Evolutionary conservation across 2,329 filamentous ascomycete genomes (phyloP), one percentile per base, ranked within the genome.

Genomic region (Neocucurbitaria cava): DNA sequence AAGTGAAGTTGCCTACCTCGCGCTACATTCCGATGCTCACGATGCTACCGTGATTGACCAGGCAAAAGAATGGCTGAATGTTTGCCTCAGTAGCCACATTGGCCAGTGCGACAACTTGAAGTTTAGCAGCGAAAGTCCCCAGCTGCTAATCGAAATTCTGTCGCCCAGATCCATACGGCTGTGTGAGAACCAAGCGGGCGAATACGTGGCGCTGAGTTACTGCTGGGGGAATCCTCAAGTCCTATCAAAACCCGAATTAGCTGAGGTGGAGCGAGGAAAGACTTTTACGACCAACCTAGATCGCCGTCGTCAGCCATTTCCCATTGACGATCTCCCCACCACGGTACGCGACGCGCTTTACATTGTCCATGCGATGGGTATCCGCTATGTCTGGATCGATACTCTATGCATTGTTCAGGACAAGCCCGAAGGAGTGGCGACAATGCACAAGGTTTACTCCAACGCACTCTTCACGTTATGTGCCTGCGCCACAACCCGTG

Each of bases 311-410:
- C 15, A 42, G 23, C 23, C 38, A 15, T 54, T 54, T 28, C 20
- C 33, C 15, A 54, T 54, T 5, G 18, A 23, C 7, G 38, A 35
- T 18, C 40, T 54, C 24, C 52, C 52, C 20, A 46, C 39, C 8
- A 54, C 52, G 15, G 46, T 49, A 40, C 39, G 44, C 13, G 53
- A 56, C 33, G 53, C 53, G 15, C 41, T 56, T 30, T 23, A 42
- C 10, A 40, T 59, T 11, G 15, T 56, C 11, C 28, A 46, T 43
- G 46, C 46, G 13, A 47, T 59, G 46, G 52, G 43, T 15, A 18
- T 52, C 6, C 52, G 53, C 21, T 59, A 51, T 33, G 51, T 46
- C 10, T 59, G 56, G 53, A 26, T 59, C 15, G 56, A 59, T 18
- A 31, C 49, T 13, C n/a, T 59, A 13, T 59, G 56, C 23, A 46